Percentiles rank a stretch among this genome's conserved stretches.
Evolutionary conservation across 1,284 basidiomycete species (phyloP).

Genomic region (Cryptococcus sp.): DNA sequence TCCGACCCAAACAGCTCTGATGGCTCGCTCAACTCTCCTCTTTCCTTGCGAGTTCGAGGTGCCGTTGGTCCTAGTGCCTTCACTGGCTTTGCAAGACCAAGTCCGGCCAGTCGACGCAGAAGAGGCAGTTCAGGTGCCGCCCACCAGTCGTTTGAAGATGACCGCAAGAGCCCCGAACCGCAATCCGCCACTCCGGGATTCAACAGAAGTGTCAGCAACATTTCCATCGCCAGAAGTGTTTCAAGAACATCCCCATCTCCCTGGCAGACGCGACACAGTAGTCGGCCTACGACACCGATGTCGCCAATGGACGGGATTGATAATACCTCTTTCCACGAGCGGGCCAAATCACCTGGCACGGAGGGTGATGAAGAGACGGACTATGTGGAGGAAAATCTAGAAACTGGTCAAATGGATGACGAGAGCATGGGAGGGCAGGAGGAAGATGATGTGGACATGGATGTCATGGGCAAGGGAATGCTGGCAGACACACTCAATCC

Average conservation of each 20-base stretch:
- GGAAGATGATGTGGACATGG: constrained; percentile 28
- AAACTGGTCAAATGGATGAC: constrained; percentile 10
- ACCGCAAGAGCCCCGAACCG: constrained; percentile 16
- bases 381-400: constrained; percentile 8
- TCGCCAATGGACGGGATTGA: constrained; percentile 31
- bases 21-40: constrained; percentile 24
- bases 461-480: constrained; percentile 19
- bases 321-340: constrained; percentile 35
- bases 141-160: constrained; percentile 14
- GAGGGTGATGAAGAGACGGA: constrained; percentile 1
- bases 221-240: constrained; percentile 3
- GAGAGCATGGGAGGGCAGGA: constrained; percentile 13
- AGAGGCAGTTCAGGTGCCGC: constrained; percentile 28
- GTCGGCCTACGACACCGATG: constrained; percentile 29
- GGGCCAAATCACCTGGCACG: constrained; percentile 34
- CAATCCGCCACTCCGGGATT: constrained; percentile 1
- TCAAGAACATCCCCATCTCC: constrained; percentile 12
- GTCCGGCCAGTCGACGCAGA: constrained; percentile 34
- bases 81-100: constrained; percentile 38
- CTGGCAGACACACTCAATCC: constrained; percentile 19
- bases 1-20: constrained; percentile 28
- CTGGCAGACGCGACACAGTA: constrained; percentile 12
- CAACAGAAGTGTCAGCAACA: constrained; percentile 12
- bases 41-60: constrained; percentile 26
- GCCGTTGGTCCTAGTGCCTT: constrained; percentile 28